phyloP scores from a whole-genome alignment of 2,329 filamentous ascomycete species.

The Colletotrichum paranaense region DNA sequence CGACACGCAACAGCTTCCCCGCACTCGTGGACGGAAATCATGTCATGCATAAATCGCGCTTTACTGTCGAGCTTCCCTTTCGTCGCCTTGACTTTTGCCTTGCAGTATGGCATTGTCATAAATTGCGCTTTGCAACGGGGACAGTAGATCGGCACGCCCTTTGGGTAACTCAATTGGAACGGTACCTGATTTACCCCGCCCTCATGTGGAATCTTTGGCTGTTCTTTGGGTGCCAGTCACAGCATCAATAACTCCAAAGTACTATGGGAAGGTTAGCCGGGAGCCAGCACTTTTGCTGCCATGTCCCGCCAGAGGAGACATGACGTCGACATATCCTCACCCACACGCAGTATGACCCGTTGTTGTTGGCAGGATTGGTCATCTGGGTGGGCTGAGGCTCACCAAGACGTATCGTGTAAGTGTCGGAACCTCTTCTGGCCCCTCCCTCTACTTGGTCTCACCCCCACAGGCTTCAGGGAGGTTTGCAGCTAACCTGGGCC shows the following conservation, averaged over 20 bases:
- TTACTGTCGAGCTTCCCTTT: not conserved
- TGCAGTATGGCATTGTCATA: slow-evolving; percentile 27
- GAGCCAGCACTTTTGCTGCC: not conserved
- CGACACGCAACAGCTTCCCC: slow-evolving; percentile 13
- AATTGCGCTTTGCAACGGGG: slow-evolving; percentile 1
- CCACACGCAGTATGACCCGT: slow-evolving; percentile 24
- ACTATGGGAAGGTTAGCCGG: not conserved
- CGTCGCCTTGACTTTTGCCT: slow-evolving; percentile 18
- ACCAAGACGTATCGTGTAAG: slow-evolving; percentile 9
- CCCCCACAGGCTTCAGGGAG: slow-evolving; percentile 21
- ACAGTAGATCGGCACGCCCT: slow-evolving; percentile 9
- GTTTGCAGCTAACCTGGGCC: slow-evolving; percentile 20
- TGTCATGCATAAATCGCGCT: slow-evolving; percentile 34
- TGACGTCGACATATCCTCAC: slow-evolving; percentile 32
- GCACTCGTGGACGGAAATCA: not conserved
- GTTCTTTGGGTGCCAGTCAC: not conserved
- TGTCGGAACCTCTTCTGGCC: slow-evolving; percentile 12
- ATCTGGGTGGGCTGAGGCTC: slow-evolving; percentile 29
- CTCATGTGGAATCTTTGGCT: slow-evolving; percentile 7
- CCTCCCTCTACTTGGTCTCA: slow-evolving; percentile 10
- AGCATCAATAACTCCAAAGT: not conserved
- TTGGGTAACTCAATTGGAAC: slow-evolving; percentile 24
- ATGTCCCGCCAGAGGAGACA: slow-evolving; percentile 1
- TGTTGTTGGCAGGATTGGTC: slow-evolving; percentile 26
- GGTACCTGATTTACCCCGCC: slow-evolving; percentile 26